Percentiles rank a stretch among this genome's conserved stretches.
Conservation (phyloP, 73 alveolate species). For the Symbiodinium natans region DNA sequence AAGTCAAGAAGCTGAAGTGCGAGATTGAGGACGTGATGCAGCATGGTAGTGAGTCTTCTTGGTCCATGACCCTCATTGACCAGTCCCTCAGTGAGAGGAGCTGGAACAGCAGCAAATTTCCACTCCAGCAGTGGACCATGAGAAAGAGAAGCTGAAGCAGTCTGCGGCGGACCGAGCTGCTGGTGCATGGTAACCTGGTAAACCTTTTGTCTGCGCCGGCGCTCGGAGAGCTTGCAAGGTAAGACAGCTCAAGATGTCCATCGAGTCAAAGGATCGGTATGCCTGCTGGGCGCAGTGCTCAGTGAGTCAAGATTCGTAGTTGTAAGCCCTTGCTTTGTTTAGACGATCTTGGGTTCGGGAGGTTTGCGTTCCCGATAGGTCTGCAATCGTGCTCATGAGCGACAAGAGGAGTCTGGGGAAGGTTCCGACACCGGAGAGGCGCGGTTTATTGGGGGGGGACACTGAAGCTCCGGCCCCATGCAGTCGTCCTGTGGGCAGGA, state of each 20-base stretch:
- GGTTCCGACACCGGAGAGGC: conserved; percentile 78
- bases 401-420: conserved; percentile 60
- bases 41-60: not conserved
- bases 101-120: not conserved
- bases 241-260: conserved; percentile 73
- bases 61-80: too few species aligned
- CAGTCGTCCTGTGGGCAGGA: conserved; percentile 19
- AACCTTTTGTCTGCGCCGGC: too few species aligned
- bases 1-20: not conserved
- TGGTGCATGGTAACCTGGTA: too few species aligned
- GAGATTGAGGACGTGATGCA: not conserved
- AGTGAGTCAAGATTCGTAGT: not conserved
- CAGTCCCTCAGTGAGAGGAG: too few species aligned
- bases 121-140: not conserved
- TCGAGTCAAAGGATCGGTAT: conserved; percentile 79
- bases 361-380: not conserved
- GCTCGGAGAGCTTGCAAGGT: conserved; percentile 11
- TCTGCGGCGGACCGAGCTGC: not conserved
- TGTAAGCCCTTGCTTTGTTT: not conserved
- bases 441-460: not conserved
- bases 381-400: conserved; percentile 89
- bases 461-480: too few species aligned
- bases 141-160: not conserved
- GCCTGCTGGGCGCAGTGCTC: conserved; percentile 66
- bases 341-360: not conserved